phyloP scores from a whole-genome alignment of 805 yeast species.

The Limtongia smithiae region DNA sequence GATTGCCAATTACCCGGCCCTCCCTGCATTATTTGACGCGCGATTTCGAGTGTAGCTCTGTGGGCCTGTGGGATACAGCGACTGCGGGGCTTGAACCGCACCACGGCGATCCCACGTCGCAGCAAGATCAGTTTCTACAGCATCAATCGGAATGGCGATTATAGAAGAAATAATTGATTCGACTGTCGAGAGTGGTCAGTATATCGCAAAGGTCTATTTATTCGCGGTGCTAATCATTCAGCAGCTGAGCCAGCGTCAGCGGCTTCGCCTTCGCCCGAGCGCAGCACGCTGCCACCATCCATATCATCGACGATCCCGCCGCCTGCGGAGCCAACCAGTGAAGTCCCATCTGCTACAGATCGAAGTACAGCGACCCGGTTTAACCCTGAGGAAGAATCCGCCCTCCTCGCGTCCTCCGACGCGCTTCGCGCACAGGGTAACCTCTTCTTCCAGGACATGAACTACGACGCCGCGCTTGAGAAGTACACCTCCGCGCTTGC shows the following conservation, averaged over 20 bases:
- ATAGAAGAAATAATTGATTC: neutral
- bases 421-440: slow-evolving; percentile 43
- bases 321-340: neutral
- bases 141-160: neutral
- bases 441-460: slow-evolving; percentile 22
- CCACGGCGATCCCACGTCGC: neutral
- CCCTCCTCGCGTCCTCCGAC: slow-evolving; percentile 33
- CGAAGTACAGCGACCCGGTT: too few relatives aligned
- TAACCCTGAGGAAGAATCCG: slow-evolving; percentile 29
- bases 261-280: neutral
- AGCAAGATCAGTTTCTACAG: neutral
- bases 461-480: slow-evolving; percentile 16
- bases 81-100: neutral
- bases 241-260: slow-evolving; percentile 6
- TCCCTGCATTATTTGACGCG: too few relatives aligned
- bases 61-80: too few relatives aligned
- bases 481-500: slow-evolving; percentile 19
- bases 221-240: slow-evolving; percentile 1
- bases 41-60: too few relatives aligned
- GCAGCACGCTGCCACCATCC: neutral
- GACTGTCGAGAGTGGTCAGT: too few relatives aligned
- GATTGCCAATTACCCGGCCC: too few relatives aligned
- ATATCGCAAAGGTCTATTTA: too few relatives aligned
- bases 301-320: neutral
- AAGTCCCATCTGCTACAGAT: neutral